A percentile compares a stretch with the other conserved stretches of the same genome.
Conservation (phyloP, 2,329 filamentous ascomycete genomes). For the Endocalyx cinctus region DNA sequence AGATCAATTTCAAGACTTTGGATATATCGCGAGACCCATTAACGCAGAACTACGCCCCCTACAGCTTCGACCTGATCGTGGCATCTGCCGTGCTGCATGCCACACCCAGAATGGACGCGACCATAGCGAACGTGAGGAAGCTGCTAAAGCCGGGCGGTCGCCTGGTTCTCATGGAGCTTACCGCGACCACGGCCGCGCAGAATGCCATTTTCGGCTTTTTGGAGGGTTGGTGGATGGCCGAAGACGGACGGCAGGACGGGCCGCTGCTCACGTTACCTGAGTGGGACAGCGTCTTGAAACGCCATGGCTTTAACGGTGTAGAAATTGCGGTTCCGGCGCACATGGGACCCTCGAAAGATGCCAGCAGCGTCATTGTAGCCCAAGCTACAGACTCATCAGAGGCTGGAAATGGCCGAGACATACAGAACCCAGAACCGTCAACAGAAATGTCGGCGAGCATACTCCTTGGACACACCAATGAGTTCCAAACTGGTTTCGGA, state of each 20-base stretch:
- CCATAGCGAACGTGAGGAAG: slow-evolving; percentile 8
- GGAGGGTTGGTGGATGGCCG: slow-evolving; percentile 10
- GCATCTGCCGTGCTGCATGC: slow-evolving; percentile 11
- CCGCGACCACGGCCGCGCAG: slow-evolving; percentile 3
- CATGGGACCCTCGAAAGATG: slow-evolving; percentile 3
- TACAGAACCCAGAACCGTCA: neutral
- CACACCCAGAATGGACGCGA: slow-evolving; percentile 5
- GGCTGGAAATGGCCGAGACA: neutral
- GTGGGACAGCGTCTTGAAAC: slow-evolving; percentile 5
- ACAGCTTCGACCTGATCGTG: slow-evolving; percentile 10
- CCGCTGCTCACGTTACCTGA: slow-evolving; percentile 5
- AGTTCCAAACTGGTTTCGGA: slow-evolving; percentile 1
- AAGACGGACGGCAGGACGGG: slow-evolving; percentile 1
- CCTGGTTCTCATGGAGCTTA: slow-evolving; percentile 10
- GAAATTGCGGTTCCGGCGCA: slow-evolving; percentile 9
- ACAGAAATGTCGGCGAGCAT: slow-evolving; percentile 1
- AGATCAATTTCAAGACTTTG: slow-evolving; percentile 7
- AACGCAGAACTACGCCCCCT: slow-evolving; percentile 6
- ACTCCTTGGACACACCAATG: slow-evolving; percentile 4
- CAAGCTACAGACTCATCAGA: neutral
- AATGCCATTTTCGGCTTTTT: slow-evolving; percentile 5
- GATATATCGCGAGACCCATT: slow-evolving; percentile 11
- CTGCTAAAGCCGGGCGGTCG: slow-evolving; percentile 16
- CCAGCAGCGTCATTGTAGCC: slow-evolving; percentile 8
- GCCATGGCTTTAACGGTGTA: slow-evolving; percentile 6